Conservation (phyloP, 1,139 yeast species). For the Geotrichum restrictum region DNA sequence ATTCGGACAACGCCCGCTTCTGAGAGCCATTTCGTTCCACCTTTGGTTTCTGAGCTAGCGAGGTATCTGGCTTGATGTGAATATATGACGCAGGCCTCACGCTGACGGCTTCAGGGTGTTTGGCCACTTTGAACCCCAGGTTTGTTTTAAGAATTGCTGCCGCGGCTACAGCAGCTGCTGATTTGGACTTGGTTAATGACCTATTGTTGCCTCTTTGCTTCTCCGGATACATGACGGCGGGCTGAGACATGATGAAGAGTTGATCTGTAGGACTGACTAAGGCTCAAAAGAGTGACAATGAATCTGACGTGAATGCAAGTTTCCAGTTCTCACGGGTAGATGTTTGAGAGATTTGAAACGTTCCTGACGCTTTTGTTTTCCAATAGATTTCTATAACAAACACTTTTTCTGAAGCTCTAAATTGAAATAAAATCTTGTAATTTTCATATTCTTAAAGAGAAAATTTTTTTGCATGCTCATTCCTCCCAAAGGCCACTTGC, state of each 20-base stretch:
- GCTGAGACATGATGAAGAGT: constrained; percentile 14
- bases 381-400: too few species aligned
- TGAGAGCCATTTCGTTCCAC: background rate
- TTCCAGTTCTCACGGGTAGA: background rate
- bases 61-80: constrained; percentile 26
- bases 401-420: background rate
- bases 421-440: background rate
- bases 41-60: constrained; percentile 4
- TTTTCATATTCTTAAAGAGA: background rate
- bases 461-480: background rate
- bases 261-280: background rate
- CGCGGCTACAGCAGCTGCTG: constrained; percentile 13
- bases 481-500: constrained; percentile 3
- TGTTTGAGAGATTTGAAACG: background rate
- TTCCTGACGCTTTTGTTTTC: background rate
- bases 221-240: constrained; percentile 14
- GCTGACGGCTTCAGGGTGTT: constrained; percentile 41
- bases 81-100: constrained; percentile 26
- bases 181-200: constrained; percentile 5
- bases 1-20: constrained; percentile 2
- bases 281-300: background rate
- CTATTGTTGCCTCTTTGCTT: constrained; percentile 5
- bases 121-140: constrained; percentile 41
- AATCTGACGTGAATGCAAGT: background rate
- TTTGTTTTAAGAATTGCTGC: constrained; percentile 9